These are phyloP conservation scores for Penicillium sumatraense DNA, from an alignment of 2,329 filamentous ascomycete genomes.

Conservation along the genomic window DNA sequence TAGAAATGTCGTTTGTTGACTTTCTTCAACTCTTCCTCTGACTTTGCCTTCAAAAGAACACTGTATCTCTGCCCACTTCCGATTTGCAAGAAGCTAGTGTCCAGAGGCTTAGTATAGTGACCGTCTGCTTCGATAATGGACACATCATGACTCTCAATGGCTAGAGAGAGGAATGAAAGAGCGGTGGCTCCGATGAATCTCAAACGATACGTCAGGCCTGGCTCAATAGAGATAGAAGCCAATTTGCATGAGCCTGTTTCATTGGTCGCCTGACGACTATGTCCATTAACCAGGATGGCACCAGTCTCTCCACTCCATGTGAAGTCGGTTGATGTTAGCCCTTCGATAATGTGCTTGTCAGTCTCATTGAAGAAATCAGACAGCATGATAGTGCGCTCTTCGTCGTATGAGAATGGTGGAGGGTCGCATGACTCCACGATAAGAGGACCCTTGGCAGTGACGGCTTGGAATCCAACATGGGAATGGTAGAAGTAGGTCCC, in stretches of 20 bases:
- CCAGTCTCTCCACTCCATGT: conserved; percentile 64
- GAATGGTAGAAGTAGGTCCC: conserved; percentile 73
- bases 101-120: conserved; percentile 30
- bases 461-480: conserved; percentile 66
- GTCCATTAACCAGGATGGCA: conserved; percentile 63
- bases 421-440: conserved; percentile 59
- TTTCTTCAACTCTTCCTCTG: conserved; percentile 25
- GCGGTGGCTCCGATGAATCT: conserved; percentile 63
- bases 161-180: conserved; percentile 59
- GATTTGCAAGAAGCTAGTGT: conserved; percentile 58
- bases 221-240: conserved; percentile 62
- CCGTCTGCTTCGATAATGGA: conserved; percentile 67
- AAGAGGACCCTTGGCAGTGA: conserved; percentile 61
- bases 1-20: conserved; percentile 54
- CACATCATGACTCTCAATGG: conserved; percentile 59
- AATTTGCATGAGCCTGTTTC: conserved; percentile 45
- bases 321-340: conserved; percentile 56
- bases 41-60: conserved; percentile 59
- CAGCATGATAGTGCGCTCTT: conserved; percentile 61
- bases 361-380: conserved; percentile 20
- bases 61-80: conserved; percentile 66
- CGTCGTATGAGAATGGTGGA: conserved; percentile 65
- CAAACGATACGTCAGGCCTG: conserved; percentile 65
- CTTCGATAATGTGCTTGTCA: conserved; percentile 50
- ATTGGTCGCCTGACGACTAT: conserved; percentile 49